These are phyloP conservation scores for Schwanniomyces pseudopolymorphus DNA, from an alignment of 805 yeast genomes.

Conservation along the genomic window DNA sequence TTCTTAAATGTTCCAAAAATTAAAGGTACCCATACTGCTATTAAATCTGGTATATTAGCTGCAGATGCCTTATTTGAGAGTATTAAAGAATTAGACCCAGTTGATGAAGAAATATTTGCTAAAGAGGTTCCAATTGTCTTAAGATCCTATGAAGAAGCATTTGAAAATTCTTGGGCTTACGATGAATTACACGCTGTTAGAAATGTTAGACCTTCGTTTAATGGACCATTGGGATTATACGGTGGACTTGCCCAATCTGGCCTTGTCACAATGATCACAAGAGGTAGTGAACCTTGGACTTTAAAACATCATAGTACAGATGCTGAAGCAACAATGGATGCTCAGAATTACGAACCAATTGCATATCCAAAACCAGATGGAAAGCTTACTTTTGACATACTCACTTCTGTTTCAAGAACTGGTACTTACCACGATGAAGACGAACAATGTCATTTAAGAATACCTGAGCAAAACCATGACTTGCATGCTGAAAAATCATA, in stretches of 20 bases:
- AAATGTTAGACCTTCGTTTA: slow-evolving; percentile 90
- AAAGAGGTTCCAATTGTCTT: slow-evolving; percentile 43
- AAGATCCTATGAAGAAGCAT: slow-evolving; percentile 58
- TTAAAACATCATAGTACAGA: slow-evolving; percentile 69
- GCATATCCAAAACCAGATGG: slow-evolving; percentile 97
- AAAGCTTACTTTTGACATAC: slow-evolving; percentile 82
- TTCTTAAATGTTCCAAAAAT: slow-evolving; percentile 96
- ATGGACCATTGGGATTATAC: slow-evolving; percentile 65
- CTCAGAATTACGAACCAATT: slow-evolving; percentile 65
- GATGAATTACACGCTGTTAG: slow-evolving; percentile 83
- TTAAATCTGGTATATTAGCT: slow-evolving; percentile 93
- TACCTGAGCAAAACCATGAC: slow-evolving; percentile 56
- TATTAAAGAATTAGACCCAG: slow-evolving; percentile 42
- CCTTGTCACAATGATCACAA: slow-evolving; percentile 70
- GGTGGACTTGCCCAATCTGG: slow-evolving; percentile 90
- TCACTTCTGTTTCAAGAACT: slow-evolving; percentile 94
- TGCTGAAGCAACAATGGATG: slow-evolving; percentile 67
- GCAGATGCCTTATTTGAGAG: slow-evolving; percentile 73
- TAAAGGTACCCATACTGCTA: slow-evolving; percentile 97
- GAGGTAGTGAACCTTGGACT: slow-evolving; percentile 88
- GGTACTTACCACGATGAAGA: slow-evolving; percentile 96
- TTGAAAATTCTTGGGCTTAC: slow-evolving; percentile 79
- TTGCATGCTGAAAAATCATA: slow-evolving; percentile 68
- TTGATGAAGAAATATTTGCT: slow-evolving; percentile 44
- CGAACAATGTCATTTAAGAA: slow-evolving; percentile 82